Percentiles rank a stretch among this genome's conserved stretches.
phyloP scores from a whole-genome alignment of 1,284 basidiomycete species.

The Pseudozyma tsukubaensis region DNA sequence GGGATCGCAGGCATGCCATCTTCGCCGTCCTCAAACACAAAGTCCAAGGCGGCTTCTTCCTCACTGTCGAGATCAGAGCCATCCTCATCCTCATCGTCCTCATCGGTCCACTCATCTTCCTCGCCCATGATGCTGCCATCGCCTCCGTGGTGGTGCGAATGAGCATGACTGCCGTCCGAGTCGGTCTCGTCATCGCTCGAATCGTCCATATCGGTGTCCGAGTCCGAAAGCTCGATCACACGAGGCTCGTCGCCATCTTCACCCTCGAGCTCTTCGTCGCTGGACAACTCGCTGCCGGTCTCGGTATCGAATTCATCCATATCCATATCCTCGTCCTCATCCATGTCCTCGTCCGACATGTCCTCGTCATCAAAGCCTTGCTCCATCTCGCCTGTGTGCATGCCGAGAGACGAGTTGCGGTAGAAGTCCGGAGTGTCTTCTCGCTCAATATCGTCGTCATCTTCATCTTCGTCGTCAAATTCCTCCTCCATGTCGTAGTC shows the following conservation, averaged over 20 bases:
- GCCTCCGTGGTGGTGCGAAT: constrained; percentile 46
- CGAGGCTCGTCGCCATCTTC: constrained; percentile 63
- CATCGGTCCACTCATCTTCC: constrained; percentile 64
- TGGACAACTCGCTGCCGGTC: constrained; percentile 54
- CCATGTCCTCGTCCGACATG: constrained; percentile 85
- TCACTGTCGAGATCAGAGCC: constrained; percentile 65
- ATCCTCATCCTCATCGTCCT: constrained; percentile 48
- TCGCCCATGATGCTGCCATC: constrained; percentile 70
- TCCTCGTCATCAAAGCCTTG: constrained; percentile 75
- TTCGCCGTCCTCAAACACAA: constrained; percentile 48
- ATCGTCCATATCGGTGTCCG: constrained; percentile 49
- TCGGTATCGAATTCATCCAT: constrained; percentile 76
- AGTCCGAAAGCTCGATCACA: constrained; percentile 69
- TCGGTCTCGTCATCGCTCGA: constrained; percentile 41
- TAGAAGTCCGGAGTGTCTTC: constrained; percentile 94
- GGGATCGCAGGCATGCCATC: constrained; percentile 33
- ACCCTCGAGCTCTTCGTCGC: constrained; percentile 71
- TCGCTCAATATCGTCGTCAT: constrained; percentile 73
- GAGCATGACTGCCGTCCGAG: constrained; percentile 48
- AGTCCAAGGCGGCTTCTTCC: constrained; percentile 73
- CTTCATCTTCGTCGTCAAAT: constrained; percentile 72
- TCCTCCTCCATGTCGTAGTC: constrained; percentile 55
- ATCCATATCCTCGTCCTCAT: constrained; percentile 90
- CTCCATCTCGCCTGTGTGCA: constrained; percentile 75
- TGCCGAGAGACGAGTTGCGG: constrained; percentile 94